Percentiles rank a stretch among this genome's conserved stretches.
Evolutionary conservation across 2,329 filamentous ascomycete species (phyloP).

Genomic region (Sporothrix mexicana): DNA sequence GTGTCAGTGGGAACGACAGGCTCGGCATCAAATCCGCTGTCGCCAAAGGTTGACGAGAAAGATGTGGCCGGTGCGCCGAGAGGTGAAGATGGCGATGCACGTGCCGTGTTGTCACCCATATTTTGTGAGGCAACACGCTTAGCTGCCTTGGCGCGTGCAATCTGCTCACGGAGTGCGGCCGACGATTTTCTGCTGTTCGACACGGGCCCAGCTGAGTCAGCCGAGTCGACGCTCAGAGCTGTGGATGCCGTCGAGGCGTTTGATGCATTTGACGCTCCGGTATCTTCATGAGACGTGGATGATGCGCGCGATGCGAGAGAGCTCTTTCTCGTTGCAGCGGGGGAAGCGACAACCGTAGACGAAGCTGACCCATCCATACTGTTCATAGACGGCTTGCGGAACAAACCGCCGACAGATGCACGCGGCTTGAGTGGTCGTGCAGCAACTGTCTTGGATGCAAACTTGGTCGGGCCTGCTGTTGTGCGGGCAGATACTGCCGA

Average conservation of each 20-base stretch:
- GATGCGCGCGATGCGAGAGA: constrained; percentile 50
- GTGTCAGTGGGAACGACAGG: constrained; percentile 55
- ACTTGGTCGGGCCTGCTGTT: constrained; percentile 42
- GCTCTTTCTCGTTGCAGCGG: constrained; percentile 48
- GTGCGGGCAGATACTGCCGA: constrained; percentile 37
- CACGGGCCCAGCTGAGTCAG: constrained; percentile 40
- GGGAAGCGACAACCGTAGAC: constrained; percentile 31
- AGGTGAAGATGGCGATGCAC: constrained; percentile 40
- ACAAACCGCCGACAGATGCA: constrained; percentile 59
- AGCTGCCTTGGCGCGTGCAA: constrained; percentile 89
- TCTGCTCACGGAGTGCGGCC: constrained; percentile 81
- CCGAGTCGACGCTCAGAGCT: constrained; percentile 46
- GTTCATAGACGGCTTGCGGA: constrained; percentile 60
- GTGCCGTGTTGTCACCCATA: constrained; percentile 29
- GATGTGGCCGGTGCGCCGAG: constrained; percentile 36
- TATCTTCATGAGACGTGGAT: constrained; percentile 48
- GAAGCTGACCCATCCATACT: constrained; percentile 44
- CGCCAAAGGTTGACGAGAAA: neutral
- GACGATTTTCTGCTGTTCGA: constrained; percentile 69
- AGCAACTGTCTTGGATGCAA: constrained; percentile 56
- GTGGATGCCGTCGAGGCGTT: constrained; percentile 49
- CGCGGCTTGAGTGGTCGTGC: constrained; percentile 56
- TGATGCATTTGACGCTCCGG: constrained; percentile 47
- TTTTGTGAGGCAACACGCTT: constrained; percentile 59
- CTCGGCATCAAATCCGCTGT: constrained; percentile 39